Evolutionary conservation across 768 basidiomycete genomes (phyloP), one percentile per base, ranked within the genome.

Genomic region (Pisolithus sp.): DNA sequence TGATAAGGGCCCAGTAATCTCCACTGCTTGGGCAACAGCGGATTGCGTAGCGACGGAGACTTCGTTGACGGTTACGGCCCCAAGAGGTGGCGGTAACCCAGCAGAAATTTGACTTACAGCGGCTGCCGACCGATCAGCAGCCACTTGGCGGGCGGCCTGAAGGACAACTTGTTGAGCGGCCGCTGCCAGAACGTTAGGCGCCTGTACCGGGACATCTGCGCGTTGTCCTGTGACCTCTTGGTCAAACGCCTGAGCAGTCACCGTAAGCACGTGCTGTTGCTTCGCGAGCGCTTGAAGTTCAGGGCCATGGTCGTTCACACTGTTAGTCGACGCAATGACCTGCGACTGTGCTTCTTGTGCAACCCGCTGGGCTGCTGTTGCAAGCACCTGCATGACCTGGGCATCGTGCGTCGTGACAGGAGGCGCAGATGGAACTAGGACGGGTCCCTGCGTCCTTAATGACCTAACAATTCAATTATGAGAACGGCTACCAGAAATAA

Each of bases 141-240:
- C 78, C 18, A 79, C 78, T 50, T 79, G 78, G 46, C 76, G 76
- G 15, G 78, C 89, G 24, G 89, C 89, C 61, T 87, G 82, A 31
- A 89, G 75, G 43, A 92, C 89, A 51, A 91, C 84, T 53, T 88
- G 82, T 59, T 88, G 86, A 17, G 87, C 89, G 4, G 88, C 89
- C 12, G 80, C 82, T 5, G 85, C 86, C 53, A 90, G 74, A 18
- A 61, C 79, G 67, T 62, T 83, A 67, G 68, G 68, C 48, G 72
- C 74, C 54, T 79, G 76, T 37, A 74, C 60, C 47, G 75, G 74
- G 44, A 71, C 77, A n/a, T 71, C 72, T 36, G 62, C 69, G n/a
- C 67, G 60, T 41, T 79, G 75, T 31, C 79, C 82, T 21, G 77
- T 76, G 41, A 83, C 74, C 50, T 83, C 87, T 53, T 79, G 77